Evolutionary conservation across 352 stramenopile genomes (phyloP), one percentile per base, ranked within the genome.

Genomic region (Phytopythium aichiense): DNA sequence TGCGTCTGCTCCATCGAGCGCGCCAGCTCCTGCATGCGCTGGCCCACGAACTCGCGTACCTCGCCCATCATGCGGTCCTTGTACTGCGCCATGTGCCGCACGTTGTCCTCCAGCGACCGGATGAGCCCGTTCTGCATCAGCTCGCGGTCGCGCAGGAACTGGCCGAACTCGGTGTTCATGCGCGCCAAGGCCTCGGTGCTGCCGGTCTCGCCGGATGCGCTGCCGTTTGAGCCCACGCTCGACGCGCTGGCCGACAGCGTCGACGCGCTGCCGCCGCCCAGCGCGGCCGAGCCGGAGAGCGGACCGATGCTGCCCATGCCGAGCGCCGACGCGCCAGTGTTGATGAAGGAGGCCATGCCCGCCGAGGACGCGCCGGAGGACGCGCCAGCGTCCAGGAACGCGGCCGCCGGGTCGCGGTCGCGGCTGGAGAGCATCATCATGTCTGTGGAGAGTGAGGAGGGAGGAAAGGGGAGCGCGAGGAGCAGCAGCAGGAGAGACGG

Each of bases 1-100:
- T 53, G 42, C n/a, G 64, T 49, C 53, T 42, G 54, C 20, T 67
- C 61, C 3, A 71, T 45, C 22, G 33, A 57, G 50, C 63, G 60
- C 42, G 50, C 31, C 25, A 71, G 56, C 56, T 71, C 50, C 6
- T 25, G 33, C 53, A 49, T n/a, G 33, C 35, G 53, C 33, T 48
- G 30, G n/a, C n/a, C 53, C n/a, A 58, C n/a, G 35, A 58, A 48
- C 33, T 48, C 33, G 53, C 53, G 53, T 33, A 49, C n/a, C 33
- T 58, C 53, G 22, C 23, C 9, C 53, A 43, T 43, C 33, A 58
- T 30, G n/a, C 53, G 53, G 16, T 58, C 53, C 53, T 58, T 58
- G 53, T 58, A 58, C 33, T 58, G 28, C 28, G 33, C 31, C 53
- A 58, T 58, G n/a, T 58, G 20, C 22, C 53, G 53, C 53, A 58